Evolutionary conservation across 495 filamentous ascomycete genomes (phyloP), one percentile per base, ranked within the genome.

Genomic region (Penicillium daleae): DNA sequence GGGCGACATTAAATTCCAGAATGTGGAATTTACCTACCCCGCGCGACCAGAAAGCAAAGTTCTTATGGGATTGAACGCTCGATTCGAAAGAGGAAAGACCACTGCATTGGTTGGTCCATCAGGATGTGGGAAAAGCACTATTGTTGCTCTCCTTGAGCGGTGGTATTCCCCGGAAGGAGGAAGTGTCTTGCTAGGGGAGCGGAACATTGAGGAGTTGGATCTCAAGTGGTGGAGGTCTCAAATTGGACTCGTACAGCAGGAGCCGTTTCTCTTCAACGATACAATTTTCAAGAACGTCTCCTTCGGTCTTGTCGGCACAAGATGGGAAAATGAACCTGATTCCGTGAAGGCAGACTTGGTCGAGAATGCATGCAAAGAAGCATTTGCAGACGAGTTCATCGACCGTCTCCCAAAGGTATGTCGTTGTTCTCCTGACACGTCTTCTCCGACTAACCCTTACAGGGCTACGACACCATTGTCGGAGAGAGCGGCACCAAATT

Each of bases 261-360:
- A 46, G 17, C 42, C 42, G 1, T 46, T 46, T 24, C 42, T 46
- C 2, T 46, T 46, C 42, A 46, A 46, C 7, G 42, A 46, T 22
- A 46, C 42, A 10, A 46, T 46, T 13, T 46, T 46, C 42, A 21
- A 46, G 6, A 46, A 46, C 2, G 19, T 46, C 21, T 76, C 82
- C 21, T 86, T 92, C 65, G 93, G 92, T 33, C 80, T 97, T 35
- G 73, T 87, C n/a, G 88, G 88, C 4, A 86, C 87, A 0, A 72
- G 80, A 44, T 86, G 79, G 81, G 88, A 88, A 65, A 62, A 82
- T 52, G 77, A 77, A 1, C 64, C 82, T 0, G 71, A 78, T 3
- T 68, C 76, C 19, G 79, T 77, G 13, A 87, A 90, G 66, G 48
- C 59, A 15, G 61, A 66, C 12, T 66, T 74, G 10, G 72, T 80